These are phyloP conservation scores for Trichoderma endophyticum DNA, from an alignment of 2,329 filamentous ascomycete species.

Conservation along the genomic window DNA sequence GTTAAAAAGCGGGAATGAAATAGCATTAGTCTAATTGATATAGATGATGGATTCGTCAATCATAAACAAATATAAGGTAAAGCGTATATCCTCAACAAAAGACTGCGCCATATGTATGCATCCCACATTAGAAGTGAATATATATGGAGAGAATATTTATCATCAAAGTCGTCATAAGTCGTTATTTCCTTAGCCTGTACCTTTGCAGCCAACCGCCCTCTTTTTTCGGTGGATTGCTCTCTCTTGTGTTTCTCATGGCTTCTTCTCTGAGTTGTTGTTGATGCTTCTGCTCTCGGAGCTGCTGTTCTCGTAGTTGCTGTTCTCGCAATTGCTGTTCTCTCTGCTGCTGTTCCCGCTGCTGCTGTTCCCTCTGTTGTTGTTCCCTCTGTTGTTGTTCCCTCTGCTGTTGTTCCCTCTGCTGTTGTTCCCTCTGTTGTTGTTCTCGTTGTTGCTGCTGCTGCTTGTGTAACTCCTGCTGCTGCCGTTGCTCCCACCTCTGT, in stretches of 20 bases:
- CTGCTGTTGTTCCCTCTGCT: constrained; percentile 27
- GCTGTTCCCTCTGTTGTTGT: constrained; percentile 20
- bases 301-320: constrained; percentile 19
- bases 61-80: not conserved
- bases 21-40: not conserved
- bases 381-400: constrained; percentile 25
- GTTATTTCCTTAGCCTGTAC: constrained; percentile 2
- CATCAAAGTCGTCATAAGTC: not conserved
- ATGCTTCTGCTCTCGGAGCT: not conserved
- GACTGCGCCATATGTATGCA: not conserved
- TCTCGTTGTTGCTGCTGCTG: not conserved
- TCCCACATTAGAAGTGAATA: not conserved
- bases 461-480: constrained; percentile 21
- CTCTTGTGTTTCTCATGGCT: not conserved
- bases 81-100: not conserved
- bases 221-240: constrained; percentile 1
- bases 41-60: not conserved
- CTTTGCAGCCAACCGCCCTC: constrained; percentile 8
- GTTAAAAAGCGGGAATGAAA: not conserved
- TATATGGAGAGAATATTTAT: not conserved
- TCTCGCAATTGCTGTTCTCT: not conserved
- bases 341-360: constrained; percentile 18
- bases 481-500: constrained; percentile 34
- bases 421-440: not conserved
- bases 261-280: not conserved